A percentile compares a stretch with the other conserved stretches of the same genome.
Evolutionary conservation across 1,139 yeast species (phyloP).

Genomic region (Zygosaccharomyces sapae): DNA sequence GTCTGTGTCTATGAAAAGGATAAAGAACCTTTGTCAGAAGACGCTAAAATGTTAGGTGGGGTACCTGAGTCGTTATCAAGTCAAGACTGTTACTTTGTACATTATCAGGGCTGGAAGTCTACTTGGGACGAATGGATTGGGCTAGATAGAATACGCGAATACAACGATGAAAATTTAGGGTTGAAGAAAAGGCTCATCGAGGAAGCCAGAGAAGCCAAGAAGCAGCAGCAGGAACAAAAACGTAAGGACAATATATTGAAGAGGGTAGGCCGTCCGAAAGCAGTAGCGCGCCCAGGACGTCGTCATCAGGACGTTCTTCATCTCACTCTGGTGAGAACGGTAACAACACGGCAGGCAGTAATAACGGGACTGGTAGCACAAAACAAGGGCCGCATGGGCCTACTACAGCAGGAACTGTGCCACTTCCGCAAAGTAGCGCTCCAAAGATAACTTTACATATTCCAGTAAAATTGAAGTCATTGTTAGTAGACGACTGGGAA

Average conservation of each 20-base stretch:
- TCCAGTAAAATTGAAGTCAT: slow-evolving; percentile 62
- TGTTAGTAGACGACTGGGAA: slow-evolving; percentile 93
- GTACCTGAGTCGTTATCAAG: slow-evolving; percentile 46
- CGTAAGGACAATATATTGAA: slow-evolving; percentile 17
- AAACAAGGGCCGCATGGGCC: background rate
- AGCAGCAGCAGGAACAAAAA: slow-evolving; percentile 15
- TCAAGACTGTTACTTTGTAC: slow-evolving; percentile 59
- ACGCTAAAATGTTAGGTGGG: slow-evolving; percentile 17
- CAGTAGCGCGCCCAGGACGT: background rate
- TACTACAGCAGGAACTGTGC: slow-evolving; percentile 2
- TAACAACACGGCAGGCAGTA: background rate
- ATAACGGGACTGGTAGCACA: no score
- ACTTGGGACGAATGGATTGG: slow-evolving; percentile 98
- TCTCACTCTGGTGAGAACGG: slow-evolving; percentile 5
- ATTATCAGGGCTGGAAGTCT: slow-evolving; percentile 92
- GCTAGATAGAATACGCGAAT: slow-evolving; percentile 59
- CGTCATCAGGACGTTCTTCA: slow-evolving; percentile 3
- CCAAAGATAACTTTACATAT: slow-evolving; percentile 54
- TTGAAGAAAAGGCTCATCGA: slow-evolving; percentile 61
- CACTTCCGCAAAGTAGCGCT: slow-evolving; percentile 13
- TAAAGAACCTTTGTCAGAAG: slow-evolving; percentile 3
- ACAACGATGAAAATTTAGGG: slow-evolving; percentile 63
- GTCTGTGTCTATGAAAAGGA: slow-evolving; percentile 14
- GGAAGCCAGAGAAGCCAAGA: slow-evolving; percentile 38
- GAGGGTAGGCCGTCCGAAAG: slow-evolving; percentile 5